phyloP scores from a whole-genome alignment of 768 basidiomycete species.

The Naganishia vaughanmartiniae region DNA sequence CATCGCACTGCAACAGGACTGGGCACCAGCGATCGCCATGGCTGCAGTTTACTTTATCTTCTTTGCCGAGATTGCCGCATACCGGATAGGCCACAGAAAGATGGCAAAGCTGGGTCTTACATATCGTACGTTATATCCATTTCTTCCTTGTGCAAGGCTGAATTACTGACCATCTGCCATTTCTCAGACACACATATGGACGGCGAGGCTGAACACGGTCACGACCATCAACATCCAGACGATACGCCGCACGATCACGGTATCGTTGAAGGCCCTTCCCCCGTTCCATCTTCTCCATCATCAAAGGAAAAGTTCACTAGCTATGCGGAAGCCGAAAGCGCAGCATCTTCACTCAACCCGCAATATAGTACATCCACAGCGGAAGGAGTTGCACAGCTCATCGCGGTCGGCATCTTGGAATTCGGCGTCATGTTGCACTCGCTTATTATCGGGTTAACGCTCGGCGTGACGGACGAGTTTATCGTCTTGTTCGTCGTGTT shows the following conservation, averaged over 20 bases:
- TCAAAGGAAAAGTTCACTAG: conserved; percentile 5
- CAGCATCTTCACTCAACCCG: conserved; percentile 4
- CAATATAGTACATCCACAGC: conserved; percentile 29
- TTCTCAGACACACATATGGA: conserved; percentile 30
- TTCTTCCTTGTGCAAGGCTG: conserved; percentile 7
- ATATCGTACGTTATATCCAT: conserved; percentile 26
- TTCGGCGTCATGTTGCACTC: conserved; percentile 90
- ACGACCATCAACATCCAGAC: conserved; percentile 36
- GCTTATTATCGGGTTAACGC: conserved; percentile 79
- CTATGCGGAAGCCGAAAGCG: conserved; percentile 1
- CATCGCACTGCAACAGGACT: conserved; percentile 61
- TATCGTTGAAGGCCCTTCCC: conserved; percentile 61
- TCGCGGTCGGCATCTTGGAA: conserved; percentile 87
- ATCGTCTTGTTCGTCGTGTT: conserved; percentile 83
- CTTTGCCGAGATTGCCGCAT: conserved; percentile 77
- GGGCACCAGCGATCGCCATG: conserved; percentile 75
- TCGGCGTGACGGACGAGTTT: conserved; percentile 82
- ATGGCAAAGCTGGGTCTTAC: conserved; percentile 65
- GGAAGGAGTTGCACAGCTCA: conserved; percentile 63
- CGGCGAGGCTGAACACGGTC: conserved; percentile 31
- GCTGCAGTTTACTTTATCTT: conserved; percentile 79
- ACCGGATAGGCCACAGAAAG: conserved; percentile 76
- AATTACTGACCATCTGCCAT: background rate
- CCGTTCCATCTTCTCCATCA: conserved; percentile 54
- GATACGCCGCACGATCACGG: conserved; percentile 61